phyloP scores from a whole-genome alignment of 768 basidiomycete genomes.

The Pisolithus microcarpus region DNA sequence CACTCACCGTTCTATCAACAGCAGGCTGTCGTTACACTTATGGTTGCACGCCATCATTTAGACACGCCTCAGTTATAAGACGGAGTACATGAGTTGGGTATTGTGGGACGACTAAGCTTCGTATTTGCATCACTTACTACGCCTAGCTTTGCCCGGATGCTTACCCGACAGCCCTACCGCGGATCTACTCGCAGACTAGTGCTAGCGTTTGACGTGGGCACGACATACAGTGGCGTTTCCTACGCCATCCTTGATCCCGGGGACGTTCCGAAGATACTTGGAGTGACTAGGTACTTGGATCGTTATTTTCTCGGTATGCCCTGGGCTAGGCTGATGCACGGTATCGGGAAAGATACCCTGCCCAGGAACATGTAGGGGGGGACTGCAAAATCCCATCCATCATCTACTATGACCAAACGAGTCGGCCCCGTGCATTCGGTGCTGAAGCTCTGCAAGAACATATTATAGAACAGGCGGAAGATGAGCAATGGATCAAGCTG shows the following conservation, averaged over 20 bases:
- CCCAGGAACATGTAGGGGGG: constrained; percentile 37
- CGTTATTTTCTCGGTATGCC: not conserved
- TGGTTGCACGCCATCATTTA: not conserved
- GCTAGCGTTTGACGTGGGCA: constrained; percentile 35
- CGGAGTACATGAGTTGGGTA: not conserved
- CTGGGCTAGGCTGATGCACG: not conserved
- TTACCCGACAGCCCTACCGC: constrained; percentile 30
- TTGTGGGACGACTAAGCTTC: not conserved
- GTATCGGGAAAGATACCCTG: constrained; percentile 29
- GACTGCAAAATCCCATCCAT: constrained; percentile 45
- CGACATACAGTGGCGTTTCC: constrained; percentile 35
- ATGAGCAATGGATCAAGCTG: constrained; percentile 39
- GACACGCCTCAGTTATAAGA: not conserved
- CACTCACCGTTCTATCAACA: not conserved
- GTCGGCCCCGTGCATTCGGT: constrained; percentile 35
- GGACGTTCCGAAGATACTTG: constrained; percentile 29
- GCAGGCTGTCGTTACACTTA: not conserved
- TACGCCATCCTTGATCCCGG: constrained; percentile 37
- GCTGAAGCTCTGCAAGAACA: constrained; percentile 39
- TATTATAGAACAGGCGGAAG: constrained; percentile 33
- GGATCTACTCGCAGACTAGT: constrained; percentile 32
- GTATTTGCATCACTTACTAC: not conserved
- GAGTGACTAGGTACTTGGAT: constrained; percentile 24
- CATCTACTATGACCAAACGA: constrained; percentile 38
- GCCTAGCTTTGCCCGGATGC: constrained; percentile 15